Conservation (phyloP, 2,329 filamentous ascomycete species). For the Whalleya microplaca region DNA sequence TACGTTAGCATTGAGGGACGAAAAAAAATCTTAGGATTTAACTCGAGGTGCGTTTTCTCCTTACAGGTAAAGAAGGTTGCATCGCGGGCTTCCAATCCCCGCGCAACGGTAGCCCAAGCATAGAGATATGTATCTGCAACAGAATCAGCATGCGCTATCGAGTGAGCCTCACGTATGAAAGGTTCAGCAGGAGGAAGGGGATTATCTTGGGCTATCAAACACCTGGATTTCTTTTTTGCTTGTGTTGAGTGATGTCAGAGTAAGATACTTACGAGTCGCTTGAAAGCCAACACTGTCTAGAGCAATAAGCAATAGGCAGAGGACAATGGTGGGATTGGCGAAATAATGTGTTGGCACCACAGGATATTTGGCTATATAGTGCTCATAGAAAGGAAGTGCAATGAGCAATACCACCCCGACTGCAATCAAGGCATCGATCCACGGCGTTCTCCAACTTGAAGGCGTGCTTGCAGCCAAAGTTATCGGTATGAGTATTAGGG, state of each 20-base stretch:
- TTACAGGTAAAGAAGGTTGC: slow-evolving; percentile 46
- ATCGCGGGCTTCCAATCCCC: slow-evolving; percentile 43
- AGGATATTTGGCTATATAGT: slow-evolving; percentile 46
- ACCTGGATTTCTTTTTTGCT: too few relatives aligned
- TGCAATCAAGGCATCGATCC: slow-evolving; percentile 48
- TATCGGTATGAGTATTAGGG: slow-evolving; percentile 51
- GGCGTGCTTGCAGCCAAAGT: slow-evolving; percentile 47
- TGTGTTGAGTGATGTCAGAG: neutral
- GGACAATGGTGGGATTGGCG: slow-evolving; percentile 45
- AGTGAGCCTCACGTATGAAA: too few relatives aligned
- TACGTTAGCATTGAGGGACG: slow-evolving; percentile 1
- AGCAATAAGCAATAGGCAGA: slow-evolving; percentile 44
- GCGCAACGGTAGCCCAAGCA: slow-evolving; percentile 49
- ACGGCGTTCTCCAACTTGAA: slow-evolving; percentile 48
- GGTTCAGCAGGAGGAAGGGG: too few relatives aligned
- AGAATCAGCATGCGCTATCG: neutral
- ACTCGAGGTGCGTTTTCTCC: neutral
- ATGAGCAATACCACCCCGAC: slow-evolving; percentile 47
- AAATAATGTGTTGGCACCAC: slow-evolving; percentile 51
- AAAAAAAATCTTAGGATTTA: neutral
- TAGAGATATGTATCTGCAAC: slow-evolving; percentile 39
- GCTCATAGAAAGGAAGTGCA: slow-evolving; percentile 52
- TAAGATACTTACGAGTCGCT: slow-evolving; percentile 25
- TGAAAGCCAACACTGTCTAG: slow-evolving; percentile 49
- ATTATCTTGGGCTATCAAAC: too few relatives aligned